Evolutionary conservation across 345 rosid species (phyloP).

Genomic region (Zanthoxylum bungeanum): DNA sequence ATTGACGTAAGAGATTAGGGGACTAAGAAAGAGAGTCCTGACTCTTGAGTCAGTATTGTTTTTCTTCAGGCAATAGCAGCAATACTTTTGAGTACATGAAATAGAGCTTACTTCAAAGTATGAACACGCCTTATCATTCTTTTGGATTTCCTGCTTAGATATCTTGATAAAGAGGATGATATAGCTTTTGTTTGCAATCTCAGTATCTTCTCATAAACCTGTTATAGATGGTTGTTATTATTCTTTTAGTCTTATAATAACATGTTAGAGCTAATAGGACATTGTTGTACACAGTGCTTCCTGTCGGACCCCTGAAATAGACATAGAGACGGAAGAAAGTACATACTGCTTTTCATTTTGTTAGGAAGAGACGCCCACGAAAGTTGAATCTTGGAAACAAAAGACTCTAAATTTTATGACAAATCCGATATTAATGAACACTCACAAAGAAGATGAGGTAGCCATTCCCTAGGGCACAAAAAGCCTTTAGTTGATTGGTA

Average conservation of each 20-base stretch:
- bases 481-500: background rate
- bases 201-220: background rate
- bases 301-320: too few species aligned
- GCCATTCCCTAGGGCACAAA: too few species aligned
- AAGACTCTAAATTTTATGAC: too few species aligned
- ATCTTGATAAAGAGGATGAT: constrained; percentile 2
- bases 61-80: background rate
- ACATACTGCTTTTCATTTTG: too few species aligned
- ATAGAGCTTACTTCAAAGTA: too few species aligned
- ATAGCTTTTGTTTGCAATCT: background rate
- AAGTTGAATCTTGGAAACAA: too few species aligned
- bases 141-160: constrained; percentile 2
- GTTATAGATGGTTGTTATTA: background rate
- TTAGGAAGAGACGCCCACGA: too few species aligned
- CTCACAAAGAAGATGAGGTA: too few species aligned
- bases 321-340: too few species aligned
- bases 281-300: background rate
- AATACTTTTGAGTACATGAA: too few species aligned
- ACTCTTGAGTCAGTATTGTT: background rate
- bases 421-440: too few species aligned
- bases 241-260: background rate
- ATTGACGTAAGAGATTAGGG: background rate
- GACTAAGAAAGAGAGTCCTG: constrained; percentile 2
- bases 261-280: too few species aligned
- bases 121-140: background rate